Conservation (phyloP, 2,329 filamentous ascomycete species). For the Aspergillus novoparasiticus region DNA sequence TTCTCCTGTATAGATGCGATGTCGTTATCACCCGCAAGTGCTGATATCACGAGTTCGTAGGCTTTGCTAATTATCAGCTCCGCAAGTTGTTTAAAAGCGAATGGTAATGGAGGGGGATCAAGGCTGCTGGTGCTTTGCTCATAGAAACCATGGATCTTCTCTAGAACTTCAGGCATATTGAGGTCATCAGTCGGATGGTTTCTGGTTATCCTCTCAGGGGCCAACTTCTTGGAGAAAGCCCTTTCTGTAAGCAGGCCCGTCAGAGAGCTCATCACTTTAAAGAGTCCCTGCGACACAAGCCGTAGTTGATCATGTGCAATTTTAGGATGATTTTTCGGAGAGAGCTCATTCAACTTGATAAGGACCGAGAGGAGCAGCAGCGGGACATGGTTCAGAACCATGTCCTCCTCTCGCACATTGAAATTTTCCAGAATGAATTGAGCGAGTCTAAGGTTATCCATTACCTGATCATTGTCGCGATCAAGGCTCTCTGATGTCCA, state of each 20-base stretch:
- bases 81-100: constrained; percentile 58
- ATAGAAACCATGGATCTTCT: constrained; percentile 68
- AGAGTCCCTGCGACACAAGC: constrained; percentile 28
- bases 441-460: constrained; percentile 70
- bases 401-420: constrained; percentile 94
- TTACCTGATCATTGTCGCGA: constrained; percentile 49
- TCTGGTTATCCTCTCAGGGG: constrained; percentile 26
- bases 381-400: constrained; percentile 84
- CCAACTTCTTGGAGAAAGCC: constrained; percentile 52
- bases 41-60: constrained; percentile 37
- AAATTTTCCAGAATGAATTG: constrained; percentile 84
- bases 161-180: constrained; percentile 52
- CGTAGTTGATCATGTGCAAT: constrained; percentile 21
- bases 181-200: constrained; percentile 18
- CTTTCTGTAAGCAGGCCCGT: constrained; percentile 49
- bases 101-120: constrained; percentile 63
- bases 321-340: constrained; percentile 13
- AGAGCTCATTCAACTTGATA: constrained; percentile 46
- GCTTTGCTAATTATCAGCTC: constrained; percentile 66
- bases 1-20: constrained; percentile 57
- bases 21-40: constrained; percentile 29
- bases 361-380: constrained; percentile 69
- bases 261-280: constrained; percentile 33
- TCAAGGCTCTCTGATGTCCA: constrained; percentile 55
- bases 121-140: constrained; percentile 69